Base-by-base conservation (phyloP, 331 rosid species). In the Dryas integrifolia region DNA sequence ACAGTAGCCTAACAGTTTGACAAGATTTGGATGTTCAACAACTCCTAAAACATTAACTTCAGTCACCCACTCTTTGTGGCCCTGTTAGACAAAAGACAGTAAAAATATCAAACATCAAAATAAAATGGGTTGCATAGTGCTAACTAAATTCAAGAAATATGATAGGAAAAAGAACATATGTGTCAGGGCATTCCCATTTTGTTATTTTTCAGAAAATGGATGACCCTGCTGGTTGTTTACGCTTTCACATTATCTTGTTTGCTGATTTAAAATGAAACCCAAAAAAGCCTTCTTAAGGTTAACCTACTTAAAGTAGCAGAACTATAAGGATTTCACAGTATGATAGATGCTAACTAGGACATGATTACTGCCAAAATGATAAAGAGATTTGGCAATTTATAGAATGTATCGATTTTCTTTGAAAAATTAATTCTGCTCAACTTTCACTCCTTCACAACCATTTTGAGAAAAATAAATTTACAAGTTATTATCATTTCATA, bases 51-150 rank as follows among this genome's bases (percentile, higher is more conserved):
- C 85, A 63, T 86, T 82, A n/a, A 84, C 88, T 82, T 86, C 90
- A 38, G 88, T 86, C 75, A 86, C 88, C 90, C 90, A 86, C 76
- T 86, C 90, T 80, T 84, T 86, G 72, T 86, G 90, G 40, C 90
- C 90, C 90, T 86, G 77, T 72, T 70, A 47, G 50, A 76, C 4
- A 47, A 24, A 26, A 49, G 43, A 70, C 5, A 6, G 24, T 43
- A 40, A 21, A 59, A 38, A 38, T 14, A 60, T 46, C 55, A 60
- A 18, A 67, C 67, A 11, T 10, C 65, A 10, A 39, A 53, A 53
- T 65, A 4, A 14, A 21, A 43, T 3, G n/a, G 7, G 21, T 1
- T 44, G 55, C 43, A 26, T n/a, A 7, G 7, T 53, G 58, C 24
- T 0, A 53, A 3, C 8, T 57, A 9, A 4, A 24, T 21, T 13